These are phyloP conservation scores for Rhododendron henanense DNA, from an alignment of 148 eudicot genomes.

Conservation along the genomic window DNA sequence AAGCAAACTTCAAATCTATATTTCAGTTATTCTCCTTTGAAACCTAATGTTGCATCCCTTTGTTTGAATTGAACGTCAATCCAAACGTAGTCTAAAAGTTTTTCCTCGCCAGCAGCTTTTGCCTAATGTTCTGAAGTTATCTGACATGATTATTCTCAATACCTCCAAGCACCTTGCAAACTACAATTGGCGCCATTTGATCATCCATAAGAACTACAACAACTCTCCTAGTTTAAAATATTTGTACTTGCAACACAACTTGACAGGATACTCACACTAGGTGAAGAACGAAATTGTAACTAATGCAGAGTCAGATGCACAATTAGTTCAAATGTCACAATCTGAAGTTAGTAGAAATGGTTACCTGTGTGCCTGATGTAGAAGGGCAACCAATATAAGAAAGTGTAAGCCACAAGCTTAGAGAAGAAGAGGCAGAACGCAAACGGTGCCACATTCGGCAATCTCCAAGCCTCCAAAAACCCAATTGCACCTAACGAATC, in stretches of 20 bases:
- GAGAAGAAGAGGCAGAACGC: conserved; percentile 90
- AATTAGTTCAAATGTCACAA: neutral
- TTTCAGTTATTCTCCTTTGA: neutral
- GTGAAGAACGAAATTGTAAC: neutral
- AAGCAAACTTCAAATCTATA: neutral
- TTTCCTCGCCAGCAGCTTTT: neutral
- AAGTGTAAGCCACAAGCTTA: conserved; percentile 97
- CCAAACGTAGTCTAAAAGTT: neutral
- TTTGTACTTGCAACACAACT: neutral
- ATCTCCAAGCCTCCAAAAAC: conserved; percentile 83
- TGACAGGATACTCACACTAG: neutral
- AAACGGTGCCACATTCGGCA: conserved; percentile 81
- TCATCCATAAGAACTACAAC: neutral
- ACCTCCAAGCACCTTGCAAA: neutral
- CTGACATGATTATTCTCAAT: neutral
- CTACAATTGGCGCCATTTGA: neutral
- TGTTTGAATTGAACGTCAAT: neutral
- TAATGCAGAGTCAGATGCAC: too few species aligned
- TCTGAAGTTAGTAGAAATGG: neutral
- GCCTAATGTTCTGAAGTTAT: neutral
- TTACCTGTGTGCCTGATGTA: conserved; percentile 90
- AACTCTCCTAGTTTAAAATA: neutral
- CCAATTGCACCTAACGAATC: conserved; percentile 62
- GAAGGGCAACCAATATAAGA: conserved; percentile 95
- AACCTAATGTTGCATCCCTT: neutral